These are phyloP conservation scores for Orbilia brochopaga DNA, from an alignment of 2,329 filamentous ascomycete genomes.

Conservation along the genomic window DNA sequence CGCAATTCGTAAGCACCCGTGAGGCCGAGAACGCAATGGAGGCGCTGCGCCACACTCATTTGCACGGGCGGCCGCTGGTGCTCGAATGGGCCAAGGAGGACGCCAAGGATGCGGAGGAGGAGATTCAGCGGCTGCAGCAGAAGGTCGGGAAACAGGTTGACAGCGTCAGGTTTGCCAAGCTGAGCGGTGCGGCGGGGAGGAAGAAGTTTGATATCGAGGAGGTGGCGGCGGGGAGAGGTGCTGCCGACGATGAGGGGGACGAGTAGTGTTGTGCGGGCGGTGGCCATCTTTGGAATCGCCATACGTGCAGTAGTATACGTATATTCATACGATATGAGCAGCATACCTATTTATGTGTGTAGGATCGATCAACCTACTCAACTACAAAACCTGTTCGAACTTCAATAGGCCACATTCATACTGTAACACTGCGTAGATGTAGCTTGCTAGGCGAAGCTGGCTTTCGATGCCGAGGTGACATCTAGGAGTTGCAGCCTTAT, in stretches of 20 bases:
- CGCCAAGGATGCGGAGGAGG: slow-evolving; percentile 87
- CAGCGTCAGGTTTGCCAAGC: slow-evolving; percentile 86
- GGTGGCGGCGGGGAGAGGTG: slow-evolving; percentile 67
- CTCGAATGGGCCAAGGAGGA: slow-evolving; percentile 91
- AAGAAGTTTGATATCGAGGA: slow-evolving; percentile 86
- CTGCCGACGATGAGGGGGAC: slow-evolving; percentile 26
- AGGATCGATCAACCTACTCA: too few species aligned
- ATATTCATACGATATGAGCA: too few species aligned
- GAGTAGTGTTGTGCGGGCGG: slow-evolving; percentile 45
- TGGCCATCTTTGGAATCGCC: background rate
- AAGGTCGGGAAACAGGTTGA: slow-evolving; percentile 90
- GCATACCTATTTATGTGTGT: too few species aligned
- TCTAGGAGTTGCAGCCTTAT: too few species aligned
- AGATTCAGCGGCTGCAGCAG: slow-evolving; percentile 95
- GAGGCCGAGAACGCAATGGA: slow-evolving; percentile 92
- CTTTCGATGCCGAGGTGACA: too few species aligned
- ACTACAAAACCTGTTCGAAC: too few species aligned
- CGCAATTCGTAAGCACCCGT: slow-evolving; percentile 87
- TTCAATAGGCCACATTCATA: too few species aligned
- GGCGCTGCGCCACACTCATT: slow-evolving; percentile 87
- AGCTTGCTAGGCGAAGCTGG: too few species aligned
- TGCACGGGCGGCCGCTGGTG: slow-evolving; percentile 86
- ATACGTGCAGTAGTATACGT: background rate
- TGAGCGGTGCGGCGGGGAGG: slow-evolving; percentile 76
- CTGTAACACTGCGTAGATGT: too few species aligned